Percentiles rank a stretch among this genome's conserved stretches.
These are phyloP conservation scores for Malassezia japonica DNA, from an alignment of 1,284 basidiomycete species.

Conservation along the genomic window DNA sequence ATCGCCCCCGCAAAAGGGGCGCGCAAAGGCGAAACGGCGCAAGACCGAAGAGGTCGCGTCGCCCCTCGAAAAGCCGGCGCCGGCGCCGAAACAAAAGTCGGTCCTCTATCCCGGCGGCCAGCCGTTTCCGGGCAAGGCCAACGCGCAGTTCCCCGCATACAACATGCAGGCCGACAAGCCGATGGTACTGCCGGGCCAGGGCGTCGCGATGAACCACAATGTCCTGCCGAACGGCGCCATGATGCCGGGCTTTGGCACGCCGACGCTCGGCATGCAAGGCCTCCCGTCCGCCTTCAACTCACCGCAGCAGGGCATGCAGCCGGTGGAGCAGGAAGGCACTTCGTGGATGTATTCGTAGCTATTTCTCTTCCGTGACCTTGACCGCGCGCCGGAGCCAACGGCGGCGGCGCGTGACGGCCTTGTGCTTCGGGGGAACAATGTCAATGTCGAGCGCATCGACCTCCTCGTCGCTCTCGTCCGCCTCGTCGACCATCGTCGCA, in stretches of 20 bases:
- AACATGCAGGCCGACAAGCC: conserved; percentile 23
- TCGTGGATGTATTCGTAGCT: conserved; percentile 1
- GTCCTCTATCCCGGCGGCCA: background rate
- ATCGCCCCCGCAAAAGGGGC: conserved; percentile 21
- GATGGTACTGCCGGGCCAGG: conserved; percentile 26
- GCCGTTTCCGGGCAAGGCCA: background rate
- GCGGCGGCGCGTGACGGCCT: conserved; percentile 15
- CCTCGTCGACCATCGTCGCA: background rate
- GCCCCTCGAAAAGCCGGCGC: conserved; percentile 18
- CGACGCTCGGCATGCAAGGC: background rate
- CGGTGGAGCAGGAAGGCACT: background rate
- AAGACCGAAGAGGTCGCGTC: conserved; percentile 23
- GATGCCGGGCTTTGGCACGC: background rate
- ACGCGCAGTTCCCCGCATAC: background rate
- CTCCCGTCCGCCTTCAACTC: background rate
- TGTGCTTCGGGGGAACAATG: background rate
- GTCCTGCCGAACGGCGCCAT: background rate
- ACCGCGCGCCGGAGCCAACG: conserved; percentile 21
- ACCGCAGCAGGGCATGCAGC: background rate
- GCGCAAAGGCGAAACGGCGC: conserved; percentile 19
- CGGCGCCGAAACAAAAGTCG: conserved; percentile 22
- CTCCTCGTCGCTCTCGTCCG: background rate
- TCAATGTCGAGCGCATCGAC: conserved; percentile 2
- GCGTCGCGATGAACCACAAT: conserved; percentile 3
- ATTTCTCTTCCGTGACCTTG: background rate